Evolutionary conservation across 225 moss, liverwort and hornwort genomes (phyloP).

Genomic region (Asterella californica): DNA sequence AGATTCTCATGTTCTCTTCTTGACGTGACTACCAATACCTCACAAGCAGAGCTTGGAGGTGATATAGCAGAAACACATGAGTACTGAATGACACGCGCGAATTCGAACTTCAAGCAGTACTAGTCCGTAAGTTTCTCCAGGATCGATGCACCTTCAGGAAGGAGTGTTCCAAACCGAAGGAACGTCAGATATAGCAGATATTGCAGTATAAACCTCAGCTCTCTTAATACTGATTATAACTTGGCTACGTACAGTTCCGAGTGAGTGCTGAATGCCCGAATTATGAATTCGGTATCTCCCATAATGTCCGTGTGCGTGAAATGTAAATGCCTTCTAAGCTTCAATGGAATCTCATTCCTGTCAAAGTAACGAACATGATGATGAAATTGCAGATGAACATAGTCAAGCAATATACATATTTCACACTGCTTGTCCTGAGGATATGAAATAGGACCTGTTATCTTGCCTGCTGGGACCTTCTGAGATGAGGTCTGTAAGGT

Average conservation of each 20-base stretch:
- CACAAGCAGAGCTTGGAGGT: background rate
- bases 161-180: background rate
- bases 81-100: background rate
- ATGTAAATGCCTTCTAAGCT: background rate
- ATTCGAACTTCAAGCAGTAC: background rate
- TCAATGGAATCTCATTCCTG: background rate
- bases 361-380: background rate
- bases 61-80: background rate
- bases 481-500: background rate
- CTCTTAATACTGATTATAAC: too few species aligned
- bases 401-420: too few species aligned
- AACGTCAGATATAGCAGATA: background rate
- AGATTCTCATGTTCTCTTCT: background rate
- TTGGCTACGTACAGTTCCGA: too few species aligned
- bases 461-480: too few species aligned
- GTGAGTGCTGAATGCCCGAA: too few species aligned
- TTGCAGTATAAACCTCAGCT: too few species aligned
- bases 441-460: too few species aligned
- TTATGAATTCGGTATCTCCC: too few species aligned
- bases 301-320: too few species aligned
- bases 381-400: too few species aligned
- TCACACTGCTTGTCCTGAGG: too few species aligned
- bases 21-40: background rate
- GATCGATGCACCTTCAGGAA: background rate
- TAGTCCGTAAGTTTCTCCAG: background rate